Evolutionary conservation across 2,329 filamentous ascomycete species (phyloP).

Genomic region (Fusarium sterilihyphosum): DNA sequence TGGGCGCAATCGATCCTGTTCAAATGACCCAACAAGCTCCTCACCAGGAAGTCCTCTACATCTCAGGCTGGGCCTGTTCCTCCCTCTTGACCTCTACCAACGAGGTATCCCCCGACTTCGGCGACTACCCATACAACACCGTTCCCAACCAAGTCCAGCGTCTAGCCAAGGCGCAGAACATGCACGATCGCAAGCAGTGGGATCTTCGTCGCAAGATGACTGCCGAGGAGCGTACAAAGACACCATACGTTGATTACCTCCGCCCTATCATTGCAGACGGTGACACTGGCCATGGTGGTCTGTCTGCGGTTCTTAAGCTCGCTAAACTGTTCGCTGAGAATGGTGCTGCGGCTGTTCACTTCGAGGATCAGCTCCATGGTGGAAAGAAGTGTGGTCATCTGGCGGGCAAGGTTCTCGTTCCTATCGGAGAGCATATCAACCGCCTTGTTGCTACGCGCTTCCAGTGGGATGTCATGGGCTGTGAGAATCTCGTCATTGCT

Average conservation of each 20-base stretch:
- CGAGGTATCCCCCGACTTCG: constrained; percentile 97
- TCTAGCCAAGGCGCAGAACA: constrained; percentile 93
- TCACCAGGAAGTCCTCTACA: constrained; percentile 94
- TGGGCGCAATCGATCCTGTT: constrained; percentile 98
- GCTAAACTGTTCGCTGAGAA: constrained; percentile 98
- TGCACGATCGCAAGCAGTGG: constrained; percentile 97
- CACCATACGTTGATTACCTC: constrained; percentile 90
- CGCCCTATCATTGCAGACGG: constrained; percentile 96
- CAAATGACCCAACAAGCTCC: constrained; percentile 99
- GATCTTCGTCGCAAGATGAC: constrained; percentile 83
- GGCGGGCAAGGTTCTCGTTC: constrained; percentile 94
- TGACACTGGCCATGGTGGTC: constrained; percentile 92
- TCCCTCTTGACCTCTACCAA: constrained; percentile 93
- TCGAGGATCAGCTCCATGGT: constrained; percentile 97
- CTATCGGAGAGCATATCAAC: constrained; percentile 95
- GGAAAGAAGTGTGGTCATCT: constrained; percentile 99
- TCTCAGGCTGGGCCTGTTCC: constrained; percentile 98
- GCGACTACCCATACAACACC: constrained; percentile 98
- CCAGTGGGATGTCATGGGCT: constrained; percentile 98
- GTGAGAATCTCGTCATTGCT: constrained; percentile 93
- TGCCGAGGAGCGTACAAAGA: constrained; percentile 74
- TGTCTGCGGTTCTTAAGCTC: constrained; percentile 93
- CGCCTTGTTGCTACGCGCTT: constrained; percentile 90
- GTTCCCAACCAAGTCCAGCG: constrained; percentile 98
- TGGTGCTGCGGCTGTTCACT: constrained; percentile 94